These are phyloP conservation scores for Torulaspora gathmanii DNA, from an alignment of 805 yeast genomes.

Conservation along the genomic window DNA sequence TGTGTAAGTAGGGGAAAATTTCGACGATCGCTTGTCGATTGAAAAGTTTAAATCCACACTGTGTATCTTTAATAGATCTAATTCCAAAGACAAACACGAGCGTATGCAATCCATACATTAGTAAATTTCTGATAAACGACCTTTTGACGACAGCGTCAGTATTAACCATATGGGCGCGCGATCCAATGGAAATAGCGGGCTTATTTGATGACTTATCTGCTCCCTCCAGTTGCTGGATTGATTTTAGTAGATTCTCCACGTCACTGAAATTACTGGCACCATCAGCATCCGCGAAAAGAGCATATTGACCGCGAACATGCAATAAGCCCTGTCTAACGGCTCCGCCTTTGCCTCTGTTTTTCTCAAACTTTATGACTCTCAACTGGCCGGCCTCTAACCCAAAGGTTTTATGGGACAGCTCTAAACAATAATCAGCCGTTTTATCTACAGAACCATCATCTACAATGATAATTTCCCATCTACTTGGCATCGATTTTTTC, in stretches of 20 bases:
- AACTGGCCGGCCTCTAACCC: slow-evolving; percentile 52
- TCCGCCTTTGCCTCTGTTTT: slow-evolving; percentile 93
- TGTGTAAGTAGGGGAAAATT: slow-evolving; percentile 88
- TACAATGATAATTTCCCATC: slow-evolving; percentile 69
- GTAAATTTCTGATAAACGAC: slow-evolving; percentile 76
- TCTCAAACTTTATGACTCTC: slow-evolving; percentile 61
- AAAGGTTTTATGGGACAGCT: slow-evolving; percentile 45
- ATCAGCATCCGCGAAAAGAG: slow-evolving; percentile 94
- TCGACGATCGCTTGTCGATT: slow-evolving; percentile 57
- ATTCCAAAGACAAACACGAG: slow-evolving; percentile 87
- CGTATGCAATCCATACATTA: slow-evolving; percentile 89
- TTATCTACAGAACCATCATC: slow-evolving; percentile 91
- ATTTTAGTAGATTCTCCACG: slow-evolving; percentile 46
- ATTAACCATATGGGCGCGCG: slow-evolving; percentile 93
- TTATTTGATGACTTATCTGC: slow-evolving; percentile 17
- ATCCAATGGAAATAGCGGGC: slow-evolving; percentile 77
- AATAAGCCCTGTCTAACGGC: slow-evolving; percentile 93
- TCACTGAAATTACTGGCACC: slow-evolving; percentile 87
- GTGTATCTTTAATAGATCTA: slow-evolving; percentile 82
- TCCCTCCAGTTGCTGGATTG: slow-evolving; percentile 36
- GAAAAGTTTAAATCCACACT: slow-evolving; percentile 94
- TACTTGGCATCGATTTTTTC: slow-evolving; percentile 31
- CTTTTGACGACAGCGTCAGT: slow-evolving; percentile 97
- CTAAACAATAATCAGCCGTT: slow-evolving; percentile 66
- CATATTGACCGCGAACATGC: slow-evolving; percentile 64